Conservation (phyloP, 75 land plant genomes). For the Adiantum capillusveneris region DNA sequence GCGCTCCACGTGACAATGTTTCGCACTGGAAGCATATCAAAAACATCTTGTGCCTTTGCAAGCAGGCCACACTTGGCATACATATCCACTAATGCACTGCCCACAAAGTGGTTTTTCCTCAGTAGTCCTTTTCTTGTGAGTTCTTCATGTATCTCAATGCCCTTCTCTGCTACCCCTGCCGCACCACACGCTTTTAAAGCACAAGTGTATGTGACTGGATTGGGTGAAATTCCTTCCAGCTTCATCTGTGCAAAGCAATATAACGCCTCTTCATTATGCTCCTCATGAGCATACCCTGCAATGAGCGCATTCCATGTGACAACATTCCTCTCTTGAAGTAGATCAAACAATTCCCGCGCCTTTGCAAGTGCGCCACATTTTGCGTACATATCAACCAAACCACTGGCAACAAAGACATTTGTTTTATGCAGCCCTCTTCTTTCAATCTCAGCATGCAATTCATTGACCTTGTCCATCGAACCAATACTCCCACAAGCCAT, state of each 20-base stretch:
- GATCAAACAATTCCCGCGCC: constrained; percentile 7
- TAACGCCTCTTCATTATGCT: constrained; percentile 35
- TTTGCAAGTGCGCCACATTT: constrained; percentile 6
- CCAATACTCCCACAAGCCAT: neutral
- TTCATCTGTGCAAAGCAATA: constrained; percentile 34
- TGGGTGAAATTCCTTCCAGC: constrained; percentile 19
- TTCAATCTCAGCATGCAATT: constrained; percentile 3
- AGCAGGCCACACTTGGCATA: constrained; percentile 62
- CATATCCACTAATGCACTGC: constrained; percentile 52
- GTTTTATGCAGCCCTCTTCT: neutral
- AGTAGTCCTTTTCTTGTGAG: constrained; percentile 1
- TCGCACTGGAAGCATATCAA: constrained; percentile 23
- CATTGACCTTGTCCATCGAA: neutral
- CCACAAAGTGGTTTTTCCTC: constrained; percentile 7
- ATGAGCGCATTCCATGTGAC: constrained; percentile 67
- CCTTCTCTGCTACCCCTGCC: constrained; percentile 7
- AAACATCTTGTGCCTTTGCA: constrained; percentile 39
- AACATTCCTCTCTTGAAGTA: constrained; percentile 8
- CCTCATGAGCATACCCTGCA: constrained; percentile 45
- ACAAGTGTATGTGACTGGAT: constrained; percentile 41
- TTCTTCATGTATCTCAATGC: constrained; percentile 9
- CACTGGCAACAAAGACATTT: constrained; percentile 4
- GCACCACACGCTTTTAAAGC: constrained; percentile 35
- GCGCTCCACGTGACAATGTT: constrained; percentile 62
- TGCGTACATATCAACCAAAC: constrained; percentile 9